phyloP scores from a whole-genome alignment of 768 basidiomycete genomes.

The Tulasnella sp. region DNA sequence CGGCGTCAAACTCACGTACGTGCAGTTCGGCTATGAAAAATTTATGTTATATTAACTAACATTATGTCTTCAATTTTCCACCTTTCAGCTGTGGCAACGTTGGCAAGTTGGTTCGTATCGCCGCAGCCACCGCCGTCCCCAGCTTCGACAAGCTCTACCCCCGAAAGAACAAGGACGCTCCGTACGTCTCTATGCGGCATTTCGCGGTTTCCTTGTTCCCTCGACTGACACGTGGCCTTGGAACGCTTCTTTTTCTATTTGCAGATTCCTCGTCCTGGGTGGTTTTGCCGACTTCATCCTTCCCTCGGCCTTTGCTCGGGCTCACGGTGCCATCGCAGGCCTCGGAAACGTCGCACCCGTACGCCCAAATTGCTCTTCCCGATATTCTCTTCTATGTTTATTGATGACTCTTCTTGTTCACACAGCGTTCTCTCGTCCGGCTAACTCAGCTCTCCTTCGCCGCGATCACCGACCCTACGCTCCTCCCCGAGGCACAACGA shows the following conservation, averaged over 20 bases:
- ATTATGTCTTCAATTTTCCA: background rate
- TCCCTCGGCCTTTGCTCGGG: constrained; percentile 58
- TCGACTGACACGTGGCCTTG: background rate
- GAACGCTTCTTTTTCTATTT: background rate
- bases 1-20: constrained; percentile 84
- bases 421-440: constrained; percentile 44
- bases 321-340: constrained; percentile 83
- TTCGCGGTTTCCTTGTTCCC: background rate
- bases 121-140: constrained; percentile 47
- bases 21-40: constrained; percentile 14
- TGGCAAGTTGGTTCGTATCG: constrained; percentile 80
- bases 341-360: constrained; percentile 77
- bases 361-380: constrained; percentile 16
- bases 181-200: constrained; percentile 20
- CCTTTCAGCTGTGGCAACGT: constrained; percentile 87
- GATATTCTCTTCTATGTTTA: background rate
- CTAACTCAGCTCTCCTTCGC: constrained; percentile 52
- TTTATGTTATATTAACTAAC: background rate
- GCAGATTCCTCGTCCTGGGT: constrained; percentile 65
- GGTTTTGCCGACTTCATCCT: constrained; percentile 78
- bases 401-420: background rate
- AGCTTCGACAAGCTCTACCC: constrained; percentile 49
- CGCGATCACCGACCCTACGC: constrained; percentile 39
- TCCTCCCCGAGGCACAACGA: constrained; percentile 55
- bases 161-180: constrained; percentile 50